Base-by-base conservation (phyloP, 768 basidiomycete genomes). In the Russula vinacea region DNA sequence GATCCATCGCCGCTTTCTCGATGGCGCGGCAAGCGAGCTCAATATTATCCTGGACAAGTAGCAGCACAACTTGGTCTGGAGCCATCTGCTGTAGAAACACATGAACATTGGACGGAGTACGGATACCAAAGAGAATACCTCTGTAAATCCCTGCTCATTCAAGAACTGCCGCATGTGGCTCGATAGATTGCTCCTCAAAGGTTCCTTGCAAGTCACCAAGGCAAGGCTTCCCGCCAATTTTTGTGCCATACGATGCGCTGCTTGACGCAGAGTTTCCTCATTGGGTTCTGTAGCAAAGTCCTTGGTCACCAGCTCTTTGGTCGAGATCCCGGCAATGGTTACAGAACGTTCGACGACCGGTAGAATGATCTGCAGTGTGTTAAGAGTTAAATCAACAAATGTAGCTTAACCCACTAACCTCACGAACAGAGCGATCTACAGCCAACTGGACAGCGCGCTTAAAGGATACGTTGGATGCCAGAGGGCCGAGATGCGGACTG, bases 301-400 rank as follows among this genome's bases (percentile, higher is more conserved):
- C 76, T 98, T 98, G 52, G 88, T 84, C 22, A 97, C 92, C 11
- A 99, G 80, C 73, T 99, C 97, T 44, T 94, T 83, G 19, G 96
- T 96, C 16, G 97, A 98, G 68, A 98, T 98, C 29, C 94, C 94
- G 13, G 96, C 96, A 68, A 99, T 98, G 0, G 97, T 98, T 26
- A 98, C 97, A 24, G 95, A 98, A 58, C 97, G 85, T 71, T 99
- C 97, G 26, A 99, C 95, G 57, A 99, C 96, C 6, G 97, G 97
- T 19, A 95, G 80, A 69, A 99, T 95, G 64, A 98, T 98, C 88
- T 94, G 67, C 1, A 52, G 50, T 58, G 65, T 44, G 52, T 29
- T 66, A 5, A 50, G 58, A 29, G 57, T 56, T 54, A 33, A 62
- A 17, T 57, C 52, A 16, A n/a, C 42, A 16, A 59, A 54, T 17